Percentiles rank a stretch among this genome's conserved stretches.
These are phyloP conservation scores for Sporothrix variecibatus DNA, from an alignment of 2,329 filamentous ascomycete genomes.

Conservation along the genomic window DNA sequence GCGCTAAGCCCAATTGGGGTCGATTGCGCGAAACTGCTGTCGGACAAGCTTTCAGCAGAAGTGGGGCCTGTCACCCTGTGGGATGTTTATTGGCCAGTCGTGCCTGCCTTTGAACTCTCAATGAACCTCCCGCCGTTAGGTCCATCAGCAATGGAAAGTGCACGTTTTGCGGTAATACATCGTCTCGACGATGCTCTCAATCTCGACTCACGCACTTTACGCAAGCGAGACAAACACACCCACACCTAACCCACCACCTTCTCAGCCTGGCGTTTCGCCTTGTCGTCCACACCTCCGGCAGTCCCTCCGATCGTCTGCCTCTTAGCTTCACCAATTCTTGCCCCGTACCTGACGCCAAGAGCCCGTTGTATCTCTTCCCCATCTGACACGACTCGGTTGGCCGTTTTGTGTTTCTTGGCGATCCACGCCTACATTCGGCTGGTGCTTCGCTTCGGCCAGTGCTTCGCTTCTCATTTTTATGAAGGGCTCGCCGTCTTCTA, in stretches of 20 bases:
- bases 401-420: not conserved
- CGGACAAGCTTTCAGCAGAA: not conserved
- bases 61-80: not conserved
- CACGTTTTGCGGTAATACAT: not conserved
- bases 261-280: not conserved
- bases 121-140: not conserved
- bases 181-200: not conserved
- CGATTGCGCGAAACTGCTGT: constrained; percentile 1
- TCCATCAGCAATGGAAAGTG: not conserved
- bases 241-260: not conserved
- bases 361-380: not conserved
- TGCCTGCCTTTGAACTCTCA: not conserved
- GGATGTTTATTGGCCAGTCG: not conserved
- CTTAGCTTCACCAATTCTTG: not conserved
- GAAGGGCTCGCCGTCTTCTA: not conserved
- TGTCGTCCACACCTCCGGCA: constrained; percentile 2
- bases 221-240: too few relatives aligned
- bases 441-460: not conserved
- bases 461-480: not conserved
- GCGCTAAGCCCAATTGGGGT: not conserved
- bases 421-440: not conserved
- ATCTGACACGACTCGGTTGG: not conserved
- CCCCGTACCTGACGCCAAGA: not conserved
- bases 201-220: not conserved
- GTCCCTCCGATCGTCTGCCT: not conserved